Evolutionary conservation across 805 yeast species (phyloP).

Genomic region (Candida verbasci): DNA sequence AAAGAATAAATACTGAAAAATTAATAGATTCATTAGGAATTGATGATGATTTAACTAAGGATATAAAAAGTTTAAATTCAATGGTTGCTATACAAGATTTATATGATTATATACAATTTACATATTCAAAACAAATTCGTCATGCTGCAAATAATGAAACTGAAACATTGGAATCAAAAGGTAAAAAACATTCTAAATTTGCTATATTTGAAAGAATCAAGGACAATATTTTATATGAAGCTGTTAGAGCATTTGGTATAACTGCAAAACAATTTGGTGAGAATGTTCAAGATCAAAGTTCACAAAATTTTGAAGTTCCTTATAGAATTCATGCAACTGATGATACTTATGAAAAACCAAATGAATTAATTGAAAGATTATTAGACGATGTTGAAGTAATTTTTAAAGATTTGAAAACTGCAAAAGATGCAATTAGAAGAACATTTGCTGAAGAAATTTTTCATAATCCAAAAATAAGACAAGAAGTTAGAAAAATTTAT

Average conservation of each 20-base stretch:
- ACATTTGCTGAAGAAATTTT: conserved; percentile 75
- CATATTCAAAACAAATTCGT: conserved; percentile 56
- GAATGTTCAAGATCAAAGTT: conserved; percentile 62
- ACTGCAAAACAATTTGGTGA: conserved; percentile 80
- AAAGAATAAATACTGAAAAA: conserved; percentile 58
- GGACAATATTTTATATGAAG: conserved; percentile 56
- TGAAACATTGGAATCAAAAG: conserved; percentile 11
- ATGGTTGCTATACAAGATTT: conserved; percentile 84
- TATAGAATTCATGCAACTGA: conserved; percentile 66
- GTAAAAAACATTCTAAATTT: conserved; percentile 56
- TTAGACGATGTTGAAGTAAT: conserved; percentile 44
- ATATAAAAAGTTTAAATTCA: conserved; percentile 51
- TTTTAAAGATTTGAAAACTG: conserved; percentile 56
- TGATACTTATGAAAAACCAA: conserved; percentile 61
- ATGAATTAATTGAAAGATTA: conserved; percentile 48
- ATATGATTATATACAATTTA: conserved; percentile 75
- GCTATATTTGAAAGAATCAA: conserved; percentile 65
- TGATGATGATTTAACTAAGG: conserved; percentile 54
- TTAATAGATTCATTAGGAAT: conserved; percentile 51
- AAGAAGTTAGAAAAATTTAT: conserved; percentile 59
- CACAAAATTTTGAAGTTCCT: conserved; percentile 39
- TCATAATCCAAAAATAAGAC: conserved; percentile 76
- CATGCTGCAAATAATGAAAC: conserved; percentile 29
- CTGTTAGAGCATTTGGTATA: conserved; percentile 70
- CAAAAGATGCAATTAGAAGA: conserved; percentile 68